Conservation (phyloP, 2,329 filamentous ascomycete genomes). For the Colletotrichum phormii region DNA sequence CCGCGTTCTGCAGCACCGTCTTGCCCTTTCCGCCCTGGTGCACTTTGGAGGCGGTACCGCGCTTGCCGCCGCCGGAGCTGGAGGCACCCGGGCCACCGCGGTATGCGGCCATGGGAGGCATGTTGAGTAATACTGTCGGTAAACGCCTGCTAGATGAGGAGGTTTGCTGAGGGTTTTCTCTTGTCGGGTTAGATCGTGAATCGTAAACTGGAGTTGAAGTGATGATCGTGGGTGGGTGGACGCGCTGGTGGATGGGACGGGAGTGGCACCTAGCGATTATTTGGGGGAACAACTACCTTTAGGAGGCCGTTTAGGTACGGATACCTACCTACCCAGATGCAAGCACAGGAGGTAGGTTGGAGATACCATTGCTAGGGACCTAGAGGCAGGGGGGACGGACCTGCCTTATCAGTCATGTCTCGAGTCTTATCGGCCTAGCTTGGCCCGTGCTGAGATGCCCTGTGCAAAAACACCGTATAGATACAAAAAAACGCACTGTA, state of each 20-base stretch:
- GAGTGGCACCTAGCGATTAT: too few species aligned
- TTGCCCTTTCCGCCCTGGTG: slow-evolving; percentile 36
- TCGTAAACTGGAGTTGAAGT: too few species aligned
- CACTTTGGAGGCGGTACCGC: slow-evolving; percentile 16
- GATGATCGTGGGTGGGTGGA: too few species aligned
- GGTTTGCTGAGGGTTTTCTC: background rate
- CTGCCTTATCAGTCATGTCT: background rate
- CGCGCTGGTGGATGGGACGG: too few species aligned
- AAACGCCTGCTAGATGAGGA: background rate
- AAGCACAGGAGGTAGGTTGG: too few species aligned
- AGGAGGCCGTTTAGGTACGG: too few species aligned
- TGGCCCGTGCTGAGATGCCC: background rate
- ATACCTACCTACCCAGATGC: too few species aligned
- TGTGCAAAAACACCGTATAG: slow-evolving; percentile 5
- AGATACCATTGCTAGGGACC: background rate
- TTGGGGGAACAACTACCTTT: too few species aligned
- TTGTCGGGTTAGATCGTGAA: too few species aligned
- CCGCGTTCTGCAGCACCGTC: slow-evolving; percentile 39
- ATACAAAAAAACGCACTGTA: background rate
- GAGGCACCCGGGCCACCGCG: slow-evolving; percentile 45
- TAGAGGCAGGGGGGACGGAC: background rate
- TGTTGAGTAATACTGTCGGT: slow-evolving; percentile 18
- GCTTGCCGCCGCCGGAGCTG: slow-evolving; percentile 30
- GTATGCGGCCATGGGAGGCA: slow-evolving; percentile 42
- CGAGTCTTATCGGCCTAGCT: background rate